Percentiles rank a stretch among this genome's conserved stretches.
These are phyloP conservation scores for Chaetoceros muelleri DNA, from an alignment of 108 stramenopile species.

Conservation along the genomic window DNA sequence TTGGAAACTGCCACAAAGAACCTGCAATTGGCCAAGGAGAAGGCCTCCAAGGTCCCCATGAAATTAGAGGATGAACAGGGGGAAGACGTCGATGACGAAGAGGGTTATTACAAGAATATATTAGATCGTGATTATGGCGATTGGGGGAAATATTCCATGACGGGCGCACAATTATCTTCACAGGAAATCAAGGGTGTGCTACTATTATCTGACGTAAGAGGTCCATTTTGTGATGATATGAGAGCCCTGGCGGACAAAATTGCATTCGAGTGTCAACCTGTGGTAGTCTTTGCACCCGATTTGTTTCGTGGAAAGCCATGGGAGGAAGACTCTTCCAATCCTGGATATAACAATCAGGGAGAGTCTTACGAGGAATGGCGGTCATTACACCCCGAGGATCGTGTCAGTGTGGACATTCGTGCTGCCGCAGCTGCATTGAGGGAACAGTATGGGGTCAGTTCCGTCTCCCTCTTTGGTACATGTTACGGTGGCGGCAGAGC, in stretches of 20 bases:
- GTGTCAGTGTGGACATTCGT: conserved; percentile 75
- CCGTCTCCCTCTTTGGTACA: conserved; percentile 72
- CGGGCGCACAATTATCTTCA: conserved; percentile 71
- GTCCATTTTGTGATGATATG: conserved; percentile 60
- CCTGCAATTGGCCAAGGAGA: conserved; percentile 47
- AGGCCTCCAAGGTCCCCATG: conserved; percentile 22
- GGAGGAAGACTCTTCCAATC: conserved; percentile 31
- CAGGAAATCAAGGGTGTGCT: conserved; percentile 74
- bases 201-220: conserved; percentile 69
- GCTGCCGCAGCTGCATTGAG: conserved; percentile 67
- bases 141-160: conserved; percentile 68
- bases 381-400: conserved; percentile 46
- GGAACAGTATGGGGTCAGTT: conserved; percentile 63
- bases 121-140: conserved; percentile 69
- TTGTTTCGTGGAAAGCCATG: conserved; percentile 72
- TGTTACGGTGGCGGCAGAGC: conserved; percentile 80
- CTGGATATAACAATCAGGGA: conserved; percentile 35
- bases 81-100: conserved; percentile 45
- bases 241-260: conserved; percentile 71
- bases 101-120: conserved; percentile 34
- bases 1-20: conserved; percentile 34
- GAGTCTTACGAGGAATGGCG: conserved; percentile 73
- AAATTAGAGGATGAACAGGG: conserved; percentile 42
- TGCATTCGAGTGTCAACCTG: conserved; percentile 87
- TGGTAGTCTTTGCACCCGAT: conserved; percentile 78